Base-by-base conservation (phyloP, 257 asterid species). In the Perilla frutescens region DNA sequence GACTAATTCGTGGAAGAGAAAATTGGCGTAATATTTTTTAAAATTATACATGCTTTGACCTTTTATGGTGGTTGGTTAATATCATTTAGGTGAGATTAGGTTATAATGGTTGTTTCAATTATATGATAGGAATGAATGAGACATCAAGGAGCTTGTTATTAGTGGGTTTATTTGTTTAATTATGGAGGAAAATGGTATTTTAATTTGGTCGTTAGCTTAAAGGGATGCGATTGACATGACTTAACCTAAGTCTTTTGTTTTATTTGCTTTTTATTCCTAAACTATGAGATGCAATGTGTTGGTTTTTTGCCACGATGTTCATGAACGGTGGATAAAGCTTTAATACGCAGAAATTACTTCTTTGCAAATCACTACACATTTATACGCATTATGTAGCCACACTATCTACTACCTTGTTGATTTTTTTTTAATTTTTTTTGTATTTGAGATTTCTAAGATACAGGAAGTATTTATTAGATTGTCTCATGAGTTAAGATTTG, bases 81-180 rank as follows among this genome's bases (percentile, higher is more conserved):
- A 9, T 40, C 39, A 44, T 48, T 66, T 66, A 47, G 70, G 57
- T 65, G 70, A 29, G 70, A 4, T 65, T 65, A 44, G 71, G 71
- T 48, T 4, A 29, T 48, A 68, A 34, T 9, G 26, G 47, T 68
- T 32, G 51, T 11, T 48, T 29, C 10, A 12, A 66, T 66, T 7
- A 50, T 48, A 67, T n/a, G 31, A 15, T 7, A 34, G 43, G 37
- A 47, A 13, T 15, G 70, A 47, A 65, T 32, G 12, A 31, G 57
- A 45, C 56, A 45, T 5, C 29, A 1, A 66, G 48, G 6, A 29
- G 47, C 71, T 12, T 66, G 32, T 32, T 45, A 12, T 47, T 31
- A 32, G 6, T 36, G n/a, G 13, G 60, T 66, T 49, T 12, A 8
- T 39, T 48, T 49, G 8, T 14, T 32, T 8, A 66, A 12, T 66